Evolutionary conservation across 441 rosid species (phyloP), one percentile per base, ranked within the genome.

Genomic region (Euphorbia corollata): DNA sequence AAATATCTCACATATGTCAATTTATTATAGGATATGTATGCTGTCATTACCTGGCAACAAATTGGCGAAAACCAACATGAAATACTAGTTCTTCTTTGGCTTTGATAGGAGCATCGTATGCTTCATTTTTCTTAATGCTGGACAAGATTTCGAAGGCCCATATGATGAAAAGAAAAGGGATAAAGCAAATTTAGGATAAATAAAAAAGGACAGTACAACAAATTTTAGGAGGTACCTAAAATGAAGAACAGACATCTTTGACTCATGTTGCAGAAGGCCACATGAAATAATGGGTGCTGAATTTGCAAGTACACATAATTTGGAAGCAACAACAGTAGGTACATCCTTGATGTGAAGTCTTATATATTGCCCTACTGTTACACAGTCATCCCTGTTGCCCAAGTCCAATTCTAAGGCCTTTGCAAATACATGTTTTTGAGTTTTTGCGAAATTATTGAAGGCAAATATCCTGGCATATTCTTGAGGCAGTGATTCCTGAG

Each of bases 191-290:
- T 23, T 11, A 0, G 1, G 30, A 16, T 38, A 75, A 63, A 19
- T 24, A 23, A 30, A 70, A 68, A 8, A 47, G 18, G 57, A 66
- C 22, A 41, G 70, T 15, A 69, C 13, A 64, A 56, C 50, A 61
- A n/a, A 7, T n/a, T 16, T 30, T 19, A n/a, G 36, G 39, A 64
- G 61, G 74, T 76, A 91, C 99, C 97, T 91, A 77, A 91, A 94
- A 83, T 89, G 91, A 64, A 94, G 91, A 69, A 91, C 94, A 36
- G 97, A 89, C 88, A 94, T 91, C 84, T 94, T 91, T 67, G 97
- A 94, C 77, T 94, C 99, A 53, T 91, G 97, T 71, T 87, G 97
- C 76, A 91, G 77, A 73, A 94, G 97, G 68, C 99, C 99, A 78
- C 84, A 86, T 48, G 79, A 84, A 68, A 86, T 76, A 48, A 86